These are phyloP conservation scores for Ustilaginoidea virens DNA, from an alignment of 2,329 filamentous ascomycete species.

Conservation along the genomic window DNA sequence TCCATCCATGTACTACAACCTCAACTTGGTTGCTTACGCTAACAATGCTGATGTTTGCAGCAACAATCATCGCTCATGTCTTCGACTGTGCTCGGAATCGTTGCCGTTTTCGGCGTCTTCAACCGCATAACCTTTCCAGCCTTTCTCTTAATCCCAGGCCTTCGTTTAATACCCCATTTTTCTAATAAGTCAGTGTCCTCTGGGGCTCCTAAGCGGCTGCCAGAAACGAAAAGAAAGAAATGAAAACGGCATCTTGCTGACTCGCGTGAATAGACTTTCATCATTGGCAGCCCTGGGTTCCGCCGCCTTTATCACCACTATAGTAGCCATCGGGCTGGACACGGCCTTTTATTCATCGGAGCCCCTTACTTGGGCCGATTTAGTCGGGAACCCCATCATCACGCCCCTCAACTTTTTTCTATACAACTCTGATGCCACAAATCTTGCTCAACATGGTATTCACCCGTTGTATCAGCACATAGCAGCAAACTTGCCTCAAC, in stretches of 20 bases:
- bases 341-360: slow-evolving; percentile 64
- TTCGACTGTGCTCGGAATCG: slow-evolving; percentile 62
- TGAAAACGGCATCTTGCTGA: slow-evolving; percentile 10
- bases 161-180: slow-evolving; percentile 77
- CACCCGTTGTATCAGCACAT: slow-evolving; percentile 70
- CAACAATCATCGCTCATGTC: slow-evolving; percentile 63
- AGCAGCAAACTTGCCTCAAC: slow-evolving; percentile 50
- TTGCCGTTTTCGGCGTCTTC: slow-evolving; percentile 76
- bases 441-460: slow-evolving; percentile 60
- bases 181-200: slow-evolving; percentile 48
- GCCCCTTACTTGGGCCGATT: slow-evolving; percentile 46
- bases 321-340: slow-evolving; percentile 65
- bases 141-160: slow-evolving; percentile 70
- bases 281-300: slow-evolving; percentile 47
- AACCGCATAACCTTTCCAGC: slow-evolving; percentile 96
- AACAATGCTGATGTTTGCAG: too few relatives aligned
- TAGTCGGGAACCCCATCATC: slow-evolving; percentile 51
- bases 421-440: slow-evolving; percentile 57
- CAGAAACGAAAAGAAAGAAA: background rate
- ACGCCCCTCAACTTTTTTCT: slow-evolving; percentile 64
- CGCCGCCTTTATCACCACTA: slow-evolving; percentile 51
- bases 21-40: background rate
- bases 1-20: background rate
- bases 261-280: slow-evolving; percentile 27
- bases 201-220: background rate